These are phyloP conservation scores for Rhizopus sp. DNA, from an alignment of 371 early-diverging fungal genomes.

Conservation along the genomic window DNA sequence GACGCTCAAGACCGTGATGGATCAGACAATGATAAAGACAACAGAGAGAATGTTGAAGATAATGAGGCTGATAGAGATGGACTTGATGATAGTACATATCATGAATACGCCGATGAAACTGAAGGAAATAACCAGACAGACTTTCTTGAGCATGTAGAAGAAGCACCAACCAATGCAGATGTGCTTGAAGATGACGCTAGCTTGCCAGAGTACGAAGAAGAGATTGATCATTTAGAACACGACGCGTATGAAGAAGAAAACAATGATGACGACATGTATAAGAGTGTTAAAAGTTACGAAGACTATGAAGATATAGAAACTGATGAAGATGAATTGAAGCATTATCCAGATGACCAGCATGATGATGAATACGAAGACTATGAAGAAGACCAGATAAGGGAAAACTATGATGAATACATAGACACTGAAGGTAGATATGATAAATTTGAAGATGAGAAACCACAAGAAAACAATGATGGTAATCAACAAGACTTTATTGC, in stretches of 20 bases:
- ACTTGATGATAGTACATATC: background rate
- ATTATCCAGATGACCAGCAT: background rate
- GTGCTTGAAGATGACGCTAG: background rate
- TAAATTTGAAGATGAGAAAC: background rate
- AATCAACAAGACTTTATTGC: background rate
- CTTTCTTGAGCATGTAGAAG: background rate
- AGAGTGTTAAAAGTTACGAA: background rate
- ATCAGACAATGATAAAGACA: too few species aligned
- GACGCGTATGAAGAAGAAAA: background rate
- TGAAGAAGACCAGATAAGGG: background rate
- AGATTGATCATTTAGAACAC: background rate
- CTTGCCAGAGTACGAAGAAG: background rate
- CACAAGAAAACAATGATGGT: background rate
- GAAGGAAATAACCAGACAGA: too few species aligned
- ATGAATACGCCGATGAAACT: too few species aligned
- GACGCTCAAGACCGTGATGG: background rate
- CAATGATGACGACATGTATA: background rate
- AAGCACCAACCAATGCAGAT: background rate
- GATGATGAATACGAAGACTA: background rate
- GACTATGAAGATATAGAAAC: background rate
- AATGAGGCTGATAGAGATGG: background rate
- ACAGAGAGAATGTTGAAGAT: background rate
- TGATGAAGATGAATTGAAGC: background rate
- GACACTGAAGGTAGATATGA: conserved; percentile 4
- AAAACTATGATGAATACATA: conserved; percentile 2